These are phyloP conservation scores for Vigna reflexopilosa DNA, from an alignment of 306 rosid species.

Conservation along the genomic window DNA sequence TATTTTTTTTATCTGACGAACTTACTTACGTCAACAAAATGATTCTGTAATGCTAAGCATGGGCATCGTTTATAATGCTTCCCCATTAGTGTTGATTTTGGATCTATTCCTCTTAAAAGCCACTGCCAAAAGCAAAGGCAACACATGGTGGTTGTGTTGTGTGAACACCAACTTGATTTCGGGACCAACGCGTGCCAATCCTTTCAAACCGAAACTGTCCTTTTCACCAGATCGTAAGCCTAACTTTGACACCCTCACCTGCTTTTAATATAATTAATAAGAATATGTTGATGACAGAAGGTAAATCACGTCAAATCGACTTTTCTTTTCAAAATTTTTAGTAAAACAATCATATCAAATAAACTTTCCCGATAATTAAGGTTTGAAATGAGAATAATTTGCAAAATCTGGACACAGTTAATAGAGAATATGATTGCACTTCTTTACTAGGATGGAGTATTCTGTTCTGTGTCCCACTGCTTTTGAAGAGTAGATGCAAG, in stretches of 20 bases:
- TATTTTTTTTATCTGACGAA: not conserved
- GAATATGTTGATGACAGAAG: constrained; percentile 30
- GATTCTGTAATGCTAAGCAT: constrained; percentile 38
- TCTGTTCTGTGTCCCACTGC: constrained; percentile 34
- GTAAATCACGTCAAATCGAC: constrained; percentile 32
- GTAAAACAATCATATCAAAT: constrained; percentile 18
- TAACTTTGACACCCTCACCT: constrained; percentile 24
- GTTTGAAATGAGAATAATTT: constrained; percentile 22
- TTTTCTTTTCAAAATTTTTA: not conserved
- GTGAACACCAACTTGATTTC: constrained; percentile 20
- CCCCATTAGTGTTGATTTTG: constrained; percentile 36
- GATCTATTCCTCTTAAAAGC: constrained; percentile 39
- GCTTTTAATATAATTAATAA: constrained; percentile 31
- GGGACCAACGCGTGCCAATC: constrained; percentile 36
- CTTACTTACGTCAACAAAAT: constrained; percentile 33
- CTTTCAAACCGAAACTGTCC: constrained; percentile 44
- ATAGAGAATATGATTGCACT: constrained; percentile 35
- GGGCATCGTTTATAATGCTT: constrained; percentile 29
- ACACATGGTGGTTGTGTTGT: constrained; percentile 32
- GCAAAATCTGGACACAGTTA: constrained; percentile 23
- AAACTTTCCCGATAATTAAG: constrained; percentile 33
- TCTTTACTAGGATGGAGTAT: constrained; percentile 32
- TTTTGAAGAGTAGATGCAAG: constrained; percentile 43
- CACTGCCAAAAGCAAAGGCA: constrained; percentile 31
- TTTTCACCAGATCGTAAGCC: constrained; percentile 39